phyloP scores from a whole-genome alignment of 352 stramenopile genomes.

The Saprolegnia diclina region DNA sequence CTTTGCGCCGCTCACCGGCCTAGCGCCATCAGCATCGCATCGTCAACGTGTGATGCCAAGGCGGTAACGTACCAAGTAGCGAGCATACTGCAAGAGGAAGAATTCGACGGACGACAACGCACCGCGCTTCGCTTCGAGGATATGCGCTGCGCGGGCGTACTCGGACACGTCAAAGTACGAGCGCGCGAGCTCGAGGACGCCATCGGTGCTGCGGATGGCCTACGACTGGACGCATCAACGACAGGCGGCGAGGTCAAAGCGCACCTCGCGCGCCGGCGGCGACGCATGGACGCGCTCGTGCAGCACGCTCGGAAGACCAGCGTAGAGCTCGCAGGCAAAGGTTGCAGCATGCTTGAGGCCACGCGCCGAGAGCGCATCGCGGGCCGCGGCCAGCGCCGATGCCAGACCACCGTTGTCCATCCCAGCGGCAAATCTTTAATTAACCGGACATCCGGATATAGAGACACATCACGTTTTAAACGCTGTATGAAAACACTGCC shows the following conservation, averaged over 20 bases:
- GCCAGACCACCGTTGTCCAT: background rate
- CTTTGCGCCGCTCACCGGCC: slow-evolving; percentile 75
- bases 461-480: no score
- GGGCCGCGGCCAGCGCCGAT: background rate
- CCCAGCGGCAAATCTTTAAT: background rate
- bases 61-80: slow-evolving; percentile 49
- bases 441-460: background rate
- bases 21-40: slow-evolving; percentile 27
- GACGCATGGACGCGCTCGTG: slow-evolving; percentile 16
- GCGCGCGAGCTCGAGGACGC: slow-evolving; percentile 42
- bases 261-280: slow-evolving; percentile 31
- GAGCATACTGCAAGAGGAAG: slow-evolving; percentile 72
- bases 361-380: slow-evolving; percentile 39
- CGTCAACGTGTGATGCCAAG: background rate
- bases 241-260: background rate
- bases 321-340: slow-evolving; percentile 68
- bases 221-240: background rate
- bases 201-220: slow-evolving; percentile 39
- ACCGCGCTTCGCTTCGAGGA: slow-evolving; percentile 32
- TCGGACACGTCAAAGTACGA: slow-evolving; percentile 66
- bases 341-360: slow-evolving; percentile 62
- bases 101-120: slow-evolving; percentile 33
- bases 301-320: slow-evolving; percentile 49
- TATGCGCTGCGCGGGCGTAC: slow-evolving; percentile 64
- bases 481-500: no score